Percentiles rank a stretch among this genome's conserved stretches.
Evolutionary conservation across 192 early-diverging fungal species (phyloP).

Genomic region (Coemansia sp.): DNA sequence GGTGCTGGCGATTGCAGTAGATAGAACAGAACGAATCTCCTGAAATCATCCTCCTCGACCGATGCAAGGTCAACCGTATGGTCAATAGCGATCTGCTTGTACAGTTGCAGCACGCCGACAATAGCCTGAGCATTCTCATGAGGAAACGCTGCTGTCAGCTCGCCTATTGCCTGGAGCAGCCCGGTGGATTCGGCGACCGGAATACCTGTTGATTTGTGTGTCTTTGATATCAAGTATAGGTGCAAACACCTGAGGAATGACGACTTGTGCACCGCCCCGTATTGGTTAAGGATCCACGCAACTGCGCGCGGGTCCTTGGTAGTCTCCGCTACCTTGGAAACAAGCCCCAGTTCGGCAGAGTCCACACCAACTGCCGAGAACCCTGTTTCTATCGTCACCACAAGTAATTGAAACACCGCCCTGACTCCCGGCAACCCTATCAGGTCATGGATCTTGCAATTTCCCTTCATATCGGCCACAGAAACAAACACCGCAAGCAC

Average conservation of each 20-base stretch:
- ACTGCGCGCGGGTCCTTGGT: slow-evolving; percentile 37
- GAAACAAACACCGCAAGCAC: slow-evolving; percentile 43
- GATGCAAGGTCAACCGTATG: background rate
- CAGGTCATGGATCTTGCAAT: slow-evolving; percentile 32
- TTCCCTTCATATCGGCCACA: slow-evolving; percentile 46
- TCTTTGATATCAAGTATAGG: slow-evolving; percentile 26
- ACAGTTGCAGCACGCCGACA: slow-evolving; percentile 17
- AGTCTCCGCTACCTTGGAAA: slow-evolving; percentile 12
- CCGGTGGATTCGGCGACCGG: slow-evolving; percentile 16
- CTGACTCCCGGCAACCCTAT: slow-evolving; percentile 26
- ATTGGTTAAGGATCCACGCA: slow-evolving; percentile 43
- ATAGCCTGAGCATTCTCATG: slow-evolving; percentile 18
- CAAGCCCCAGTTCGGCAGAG: slow-evolving; percentile 21
- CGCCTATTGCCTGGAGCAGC: slow-evolving; percentile 26
- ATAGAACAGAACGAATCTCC: slow-evolving; percentile 41
- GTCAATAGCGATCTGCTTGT: slow-evolving; percentile 15
- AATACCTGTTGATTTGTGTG: slow-evolving; percentile 3
- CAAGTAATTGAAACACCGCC: slow-evolving; percentile 34
- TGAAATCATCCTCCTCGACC: slow-evolving; percentile 21
- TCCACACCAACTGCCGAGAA: slow-evolving; percentile 13
- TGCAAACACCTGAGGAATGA: slow-evolving; percentile 36
- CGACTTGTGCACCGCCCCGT: slow-evolving; percentile 19
- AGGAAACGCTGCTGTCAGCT: slow-evolving; percentile 18
- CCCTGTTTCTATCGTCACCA: slow-evolving; percentile 29
- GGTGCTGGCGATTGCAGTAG: slow-evolving; percentile 23